Base-by-base conservation (phyloP, 2,329 filamentous ascomycete genomes). In the Fusarium pseudonygamai region DNA sequence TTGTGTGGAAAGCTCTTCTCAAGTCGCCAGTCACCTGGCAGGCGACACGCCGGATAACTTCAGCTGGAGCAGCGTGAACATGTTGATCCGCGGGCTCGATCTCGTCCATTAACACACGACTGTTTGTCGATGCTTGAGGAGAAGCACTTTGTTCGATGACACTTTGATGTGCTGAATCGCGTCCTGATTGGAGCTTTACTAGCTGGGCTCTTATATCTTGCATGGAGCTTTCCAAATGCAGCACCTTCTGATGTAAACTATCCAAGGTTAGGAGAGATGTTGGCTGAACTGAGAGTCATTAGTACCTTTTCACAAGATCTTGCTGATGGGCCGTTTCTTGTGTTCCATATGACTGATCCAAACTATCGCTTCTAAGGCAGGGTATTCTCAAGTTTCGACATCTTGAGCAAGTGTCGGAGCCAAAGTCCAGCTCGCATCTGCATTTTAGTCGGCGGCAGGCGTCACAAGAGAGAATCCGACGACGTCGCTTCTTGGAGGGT, bases 371-470 rank as follows among this genome's bases (percentile, higher is more conserved):
- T 52, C 69, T 66, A 20, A 71, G 12, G 30, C 67, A 71, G 20
- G 67, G 45, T 22, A 71, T 71, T 20, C 67, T 70, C 20, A 75
- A 32, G 36, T 63, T 70, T 18, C 73, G 62, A 22, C 73, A 75
- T 42, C 73, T 61, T 11, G 53, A 62, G 40, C 73, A 75, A 37
- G 58, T 56, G 14, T 74, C 67, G 10, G 60, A 66, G 32, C 64
- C 72, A 32, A 66, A 56, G 7, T 68, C 40, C 6, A 73, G 36
- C 20, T 75, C 73, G 28, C 73, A 75, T 49, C 73, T 72, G n/a
- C 64, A 75, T 46, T 75, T 75, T 6, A 75, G 59, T 34, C 70
- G 43, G 6, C 73, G 67, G 46, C 73, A 75, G 32, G 73, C 60
- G 6, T 66, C 67, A 47, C 73, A 75, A 5, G 73, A 75, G 20